Evolutionary conservation across 768 basidiomycete species (phyloP), one percentile per base, ranked within the genome.

Genomic region (Coprinopsis marcescibilis): DNA sequence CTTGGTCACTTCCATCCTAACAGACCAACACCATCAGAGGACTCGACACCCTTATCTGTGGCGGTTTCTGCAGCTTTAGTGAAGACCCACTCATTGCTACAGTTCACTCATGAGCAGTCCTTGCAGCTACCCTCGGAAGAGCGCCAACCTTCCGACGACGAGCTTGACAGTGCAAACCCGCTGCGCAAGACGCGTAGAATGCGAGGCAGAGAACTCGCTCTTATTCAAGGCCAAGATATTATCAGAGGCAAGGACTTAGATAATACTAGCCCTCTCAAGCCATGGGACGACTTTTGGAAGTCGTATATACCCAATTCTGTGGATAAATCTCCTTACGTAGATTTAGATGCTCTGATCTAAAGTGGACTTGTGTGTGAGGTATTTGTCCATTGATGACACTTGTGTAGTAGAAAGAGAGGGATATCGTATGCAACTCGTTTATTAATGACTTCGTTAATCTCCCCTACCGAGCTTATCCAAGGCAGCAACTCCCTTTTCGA

Each of bases 401-500:
- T 8, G 30, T 8, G n/a, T 32, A 32, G 30, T 8, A 32, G n/a
- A 8, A 32, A 32, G n/a, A n/a, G n/a, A n/a, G n/a, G n/a, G n/a
- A n/a, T n/a, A n/a, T n/a, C n/a, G n/a, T n/a, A n/a, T n/a, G n/a
- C n/a, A n/a, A n/a, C n/a, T n/a, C n/a, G n/a, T n/a, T n/a, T n/a
- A n/a, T n/a, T n/a, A n/a, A n/a, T n/a, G n/a, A n/a, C n/a, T n/a
- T n/a, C n/a, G n/a, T 50, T 67, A 73, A 53, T 84, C 81, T 48
- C 74, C 79, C 49, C 91, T 73, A 5, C 82, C 85, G 27, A 97
- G 80, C 66, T 95, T 96, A 57, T 93, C 92, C 58, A 97, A 63
- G 17, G 90, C 73, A 33, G 78, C 71, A 14, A 75, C 65, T 25
- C 94, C 95, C 65, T 94, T 84, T 66, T 98, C 95, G 53, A 84